Percentiles rank a stretch among this genome's conserved stretches.
Conservation (phyloP, 371 early-diverging fungal genomes). For the Dinochytrium kinnereticum region DNA sequence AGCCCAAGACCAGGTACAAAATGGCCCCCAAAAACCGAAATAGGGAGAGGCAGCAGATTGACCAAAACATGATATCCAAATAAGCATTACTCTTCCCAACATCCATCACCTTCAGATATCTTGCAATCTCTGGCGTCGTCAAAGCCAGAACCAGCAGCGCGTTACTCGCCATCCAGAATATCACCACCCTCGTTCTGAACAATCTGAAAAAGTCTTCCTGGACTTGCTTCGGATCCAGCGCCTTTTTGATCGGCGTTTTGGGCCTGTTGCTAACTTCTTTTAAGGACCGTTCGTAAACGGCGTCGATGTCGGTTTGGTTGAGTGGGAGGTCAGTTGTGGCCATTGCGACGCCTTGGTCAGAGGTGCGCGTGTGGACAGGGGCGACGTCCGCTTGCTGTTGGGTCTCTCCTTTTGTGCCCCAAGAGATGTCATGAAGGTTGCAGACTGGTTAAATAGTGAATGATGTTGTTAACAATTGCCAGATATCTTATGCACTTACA, state of each 20-base stretch:
- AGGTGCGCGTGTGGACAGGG: conserved; percentile 25
- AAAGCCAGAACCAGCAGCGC: conserved; percentile 67
- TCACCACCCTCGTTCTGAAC: conserved; percentile 83
- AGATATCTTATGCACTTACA: conserved; percentile 50
- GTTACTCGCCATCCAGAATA: conserved; percentile 86
- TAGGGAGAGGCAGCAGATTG: conserved; percentile 72
- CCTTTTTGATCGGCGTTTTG: conserved; percentile 19
- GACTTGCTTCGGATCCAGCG: conserved; percentile 69
- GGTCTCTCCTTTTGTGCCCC: conserved; percentile 75
- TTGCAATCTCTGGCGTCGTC: conserved; percentile 66
- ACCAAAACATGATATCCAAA: conserved; percentile 49
- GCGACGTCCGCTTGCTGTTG: conserved; percentile 18
- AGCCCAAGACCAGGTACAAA: conserved; percentile 60
- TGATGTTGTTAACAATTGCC: neutral
- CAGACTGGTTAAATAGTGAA: conserved; percentile 30
- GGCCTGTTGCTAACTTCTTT: conserved; percentile 42
- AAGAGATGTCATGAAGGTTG: conserved; percentile 79
- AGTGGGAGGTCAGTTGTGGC: conserved; percentile 70
- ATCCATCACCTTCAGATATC: conserved; percentile 39
- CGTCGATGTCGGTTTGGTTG: conserved; percentile 79
- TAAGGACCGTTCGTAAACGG: conserved; percentile 72
- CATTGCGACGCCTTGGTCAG: conserved; percentile 32
- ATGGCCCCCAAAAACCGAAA: conserved; percentile 77
- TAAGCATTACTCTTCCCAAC: conserved; percentile 44
- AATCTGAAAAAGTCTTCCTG: conserved; percentile 88